Evolutionary conservation across 169 alveolate species (phyloP), one percentile per base, ranked within the genome.

Genomic region (Babesia bovis): DNA sequence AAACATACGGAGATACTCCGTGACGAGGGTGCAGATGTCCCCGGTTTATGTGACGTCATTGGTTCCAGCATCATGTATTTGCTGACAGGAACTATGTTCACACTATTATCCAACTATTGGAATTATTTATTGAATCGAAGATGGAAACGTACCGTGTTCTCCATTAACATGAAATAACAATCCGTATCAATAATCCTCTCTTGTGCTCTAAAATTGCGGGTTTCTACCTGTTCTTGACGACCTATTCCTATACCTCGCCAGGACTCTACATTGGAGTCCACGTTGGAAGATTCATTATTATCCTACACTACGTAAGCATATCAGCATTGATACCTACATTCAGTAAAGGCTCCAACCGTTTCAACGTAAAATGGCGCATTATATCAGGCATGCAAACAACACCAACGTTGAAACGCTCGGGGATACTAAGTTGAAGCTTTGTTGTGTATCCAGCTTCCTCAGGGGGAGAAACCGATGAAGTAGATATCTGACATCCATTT

Each of bases 101-200:
- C 42, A 15, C 58, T 70, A 65, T 60, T 42, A 4, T 79, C 57
- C 7, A 32, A 58, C 69, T 75, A 53, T 25, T 15, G 10, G 15
- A 32, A 19, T 17, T 42, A 51, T 3, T 3, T 7, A 9, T 40
- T 12, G 13, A 25, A 2, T 4, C 3, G 6, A 3, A 23, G 19
- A 9, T n/a, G 19, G 44, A 19, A 3, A 13, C 36, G 19, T 41
- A 74, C 84, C 72, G 51, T 58, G 52, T 44, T 42, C 38, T 77
- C 85, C 32, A 63, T 66, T 6, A 79, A 38, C 87, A 79, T 69
- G 69, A 79, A 79, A 41, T 79, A 79, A 51, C 87, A 79, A 65
- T 61, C 70, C 13, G 87, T 59, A 33, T 79, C 87, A 10, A 79
- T 71, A 33, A 32, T 59, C 9, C 71, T 44, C n/a, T 51, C 56